Evolutionary conservation across 1,284 basidiomycete genomes (phyloP).

Genomic region (Austropuccinia psidii): DNA sequence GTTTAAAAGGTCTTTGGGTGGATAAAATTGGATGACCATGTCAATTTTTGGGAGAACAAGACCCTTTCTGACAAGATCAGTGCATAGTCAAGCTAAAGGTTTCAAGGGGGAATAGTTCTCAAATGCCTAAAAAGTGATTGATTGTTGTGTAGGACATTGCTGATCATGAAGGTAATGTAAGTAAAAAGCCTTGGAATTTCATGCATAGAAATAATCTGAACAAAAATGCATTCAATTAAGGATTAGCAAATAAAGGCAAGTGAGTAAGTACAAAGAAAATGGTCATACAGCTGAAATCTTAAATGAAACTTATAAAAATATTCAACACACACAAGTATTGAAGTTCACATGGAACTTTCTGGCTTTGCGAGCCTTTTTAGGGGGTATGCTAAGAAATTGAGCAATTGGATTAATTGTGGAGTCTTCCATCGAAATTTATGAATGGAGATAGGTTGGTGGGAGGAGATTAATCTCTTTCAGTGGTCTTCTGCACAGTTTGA

Average conservation of each 20-base stretch:
- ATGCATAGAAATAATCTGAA: slow-evolving; percentile 62
- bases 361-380: slow-evolving; percentile 46
- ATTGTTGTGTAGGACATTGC: slow-evolving; percentile 72
- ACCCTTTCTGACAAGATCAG: slow-evolving; percentile 93
- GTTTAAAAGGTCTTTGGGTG: slow-evolving; percentile 86
- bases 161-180: slow-evolving; percentile 71
- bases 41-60: slow-evolving; percentile 92
- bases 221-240: slow-evolving; percentile 13
- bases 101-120: slow-evolving; percentile 50
- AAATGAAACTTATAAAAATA: slow-evolving; percentile 77
- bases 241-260: not conserved
- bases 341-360: slow-evolving; percentile 94
- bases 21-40: slow-evolving; percentile 89
- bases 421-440: slow-evolving; percentile 73
- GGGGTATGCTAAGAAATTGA: slow-evolving; percentile 57
- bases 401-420: slow-evolving; percentile 65
- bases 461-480: slow-evolving; percentile 2
- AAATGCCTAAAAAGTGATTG: slow-evolving; percentile 56
- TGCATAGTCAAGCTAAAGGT: slow-evolving; percentile 81
- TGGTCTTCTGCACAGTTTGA: slow-evolving; percentile 8
- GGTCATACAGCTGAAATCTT: not conserved
- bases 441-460: slow-evolving; percentile 58
- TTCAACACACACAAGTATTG: slow-evolving; percentile 87
- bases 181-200: slow-evolving; percentile 54
- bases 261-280: not conserved